A percentile compares a stretch with the other conserved stretches of the same genome.
These are phyloP conservation scores for Cladophialophora carrionii DNA, from an alignment of 2,329 filamentous ascomycete genomes.

Conservation along the genomic window DNA sequence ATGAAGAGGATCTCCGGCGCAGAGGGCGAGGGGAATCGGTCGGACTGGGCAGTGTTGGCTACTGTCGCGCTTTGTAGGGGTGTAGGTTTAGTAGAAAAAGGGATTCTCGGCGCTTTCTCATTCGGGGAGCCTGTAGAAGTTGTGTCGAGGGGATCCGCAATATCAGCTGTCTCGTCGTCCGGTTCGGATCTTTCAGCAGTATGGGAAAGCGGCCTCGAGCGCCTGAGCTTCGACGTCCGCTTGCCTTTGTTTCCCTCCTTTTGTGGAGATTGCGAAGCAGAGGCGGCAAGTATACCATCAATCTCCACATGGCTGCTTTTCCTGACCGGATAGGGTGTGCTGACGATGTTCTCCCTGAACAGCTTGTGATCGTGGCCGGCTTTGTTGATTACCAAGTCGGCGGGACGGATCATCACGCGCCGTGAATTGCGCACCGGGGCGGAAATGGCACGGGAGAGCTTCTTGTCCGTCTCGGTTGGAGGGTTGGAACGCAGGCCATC, in stretches of 20 bases:
- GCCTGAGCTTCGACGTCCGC: slow-evolving; percentile 8
- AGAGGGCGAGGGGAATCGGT: slow-evolving; percentile 36
- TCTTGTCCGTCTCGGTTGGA: slow-evolving; percentile 24
- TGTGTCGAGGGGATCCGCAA: neutral
- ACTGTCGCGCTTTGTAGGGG: neutral
- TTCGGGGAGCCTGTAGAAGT: slow-evolving; percentile 1
- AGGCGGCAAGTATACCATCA: neutral
- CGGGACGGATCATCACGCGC: slow-evolving; percentile 37
- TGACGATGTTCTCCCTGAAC: slow-evolving; percentile 37
- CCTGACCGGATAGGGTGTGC: slow-evolving; percentile 37
- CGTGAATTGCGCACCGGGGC: slow-evolving; percentile 34
- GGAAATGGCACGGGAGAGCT: slow-evolving; percentile 35
- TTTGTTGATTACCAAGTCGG: slow-evolving; percentile 35
- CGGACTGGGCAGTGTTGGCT: slow-evolving; percentile 21
- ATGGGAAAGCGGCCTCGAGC: slow-evolving; percentile 20
- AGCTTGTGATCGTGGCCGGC: slow-evolving; percentile 26
- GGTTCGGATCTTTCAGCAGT: slow-evolving; percentile 16
- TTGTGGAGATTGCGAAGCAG: neutral
- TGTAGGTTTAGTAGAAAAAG: slow-evolving; percentile 24
- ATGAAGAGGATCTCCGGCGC: slow-evolving; percentile 36
- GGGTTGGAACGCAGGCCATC: slow-evolving; percentile 37
- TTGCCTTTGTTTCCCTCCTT: neutral
- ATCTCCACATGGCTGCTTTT: slow-evolving; percentile 31
- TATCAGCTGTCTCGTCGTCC: slow-evolving; percentile 6
- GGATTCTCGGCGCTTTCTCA: slow-evolving; percentile 23